These are phyloP conservation scores for Aspergillus ochraceus DNA, from an alignment of 2,329 filamentous ascomycete species.

Conservation along the genomic window DNA sequence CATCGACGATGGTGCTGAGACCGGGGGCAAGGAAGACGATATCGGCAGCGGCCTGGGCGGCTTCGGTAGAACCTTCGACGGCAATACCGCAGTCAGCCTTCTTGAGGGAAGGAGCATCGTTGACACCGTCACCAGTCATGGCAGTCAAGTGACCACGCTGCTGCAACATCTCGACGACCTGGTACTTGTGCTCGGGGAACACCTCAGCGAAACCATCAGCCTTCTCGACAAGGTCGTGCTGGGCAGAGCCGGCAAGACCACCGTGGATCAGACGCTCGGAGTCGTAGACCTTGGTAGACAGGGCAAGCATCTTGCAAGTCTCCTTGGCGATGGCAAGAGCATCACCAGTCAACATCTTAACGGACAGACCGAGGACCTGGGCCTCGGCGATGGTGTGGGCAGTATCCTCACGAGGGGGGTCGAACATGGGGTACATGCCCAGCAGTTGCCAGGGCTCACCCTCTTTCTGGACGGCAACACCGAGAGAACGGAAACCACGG, in stretches of 20 bases:
- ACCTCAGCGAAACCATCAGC: constrained; percentile 73
- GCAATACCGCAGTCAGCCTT: constrained; percentile 75
- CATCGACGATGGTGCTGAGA: constrained; percentile 69
- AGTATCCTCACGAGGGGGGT: constrained; percentile 75
- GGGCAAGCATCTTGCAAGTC: constrained; percentile 78
- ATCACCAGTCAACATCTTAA: constrained; percentile 82
- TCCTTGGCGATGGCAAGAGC: constrained; percentile 78
- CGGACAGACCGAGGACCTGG: constrained; percentile 71
- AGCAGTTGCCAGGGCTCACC: constrained; percentile 72
- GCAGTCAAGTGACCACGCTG: constrained; percentile 71
- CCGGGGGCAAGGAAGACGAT: constrained; percentile 74
- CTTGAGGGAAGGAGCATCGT: constrained; percentile 72
- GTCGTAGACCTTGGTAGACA: constrained; percentile 80
- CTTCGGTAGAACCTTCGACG: constrained; percentile 70
- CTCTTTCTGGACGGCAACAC: constrained; percentile 77
- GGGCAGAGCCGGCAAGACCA: constrained; percentile 69
- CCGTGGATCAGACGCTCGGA: constrained; percentile 75
- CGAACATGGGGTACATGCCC: constrained; percentile 78
- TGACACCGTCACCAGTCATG: constrained; percentile 77
- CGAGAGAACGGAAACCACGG: constrained; percentile 77
- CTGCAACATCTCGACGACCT: constrained; percentile 74
- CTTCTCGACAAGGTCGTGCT: constrained; percentile 75
- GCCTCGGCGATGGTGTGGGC: constrained; percentile 76
- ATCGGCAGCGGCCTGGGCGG: constrained; percentile 70
- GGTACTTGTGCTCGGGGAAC: constrained; percentile 75